Base-by-base conservation (phyloP, 768 basidiomycete species). In the Sporobolomyces roseus region DNA sequence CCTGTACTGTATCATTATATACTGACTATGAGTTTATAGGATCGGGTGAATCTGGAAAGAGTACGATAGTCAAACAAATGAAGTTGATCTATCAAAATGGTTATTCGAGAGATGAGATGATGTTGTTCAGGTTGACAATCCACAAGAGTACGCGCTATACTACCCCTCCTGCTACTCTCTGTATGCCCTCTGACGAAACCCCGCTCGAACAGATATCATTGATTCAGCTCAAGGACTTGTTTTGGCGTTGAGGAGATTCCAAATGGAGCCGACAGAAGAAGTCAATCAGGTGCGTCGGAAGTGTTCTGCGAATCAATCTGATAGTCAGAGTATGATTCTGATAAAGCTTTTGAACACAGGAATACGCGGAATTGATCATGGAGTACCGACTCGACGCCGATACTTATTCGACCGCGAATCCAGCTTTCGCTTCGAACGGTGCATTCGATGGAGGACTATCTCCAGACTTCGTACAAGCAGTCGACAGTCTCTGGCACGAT, bases 41-140 rank as follows among this genome's bases (percentile, higher is more conserved):
- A 63, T 93, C 92, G 19, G 91, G 93, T 75, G 92, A 94, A 81
- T 90, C 89, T 1, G 94, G 93, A 9, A 97, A 97, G 80, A 87
- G 86, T 6, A 98, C 93, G 0, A 91, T 98, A 72, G 92, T 96
- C 41, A 97, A 98, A 78, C 93, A 98, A 79, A 96, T 98, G 93
- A 96, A 94, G 83, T 93, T 97, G 65, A 93, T 97, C 55, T 90
- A 98, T 78, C 90, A 94, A 78, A 86, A 87, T 69, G 93, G 93
- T 17, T 98, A 92, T 80, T 85, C 87, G 3, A 79, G 80, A 12
- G 84, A 88, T 0, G 92, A 96, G 78, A 85, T 91, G 32, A 82
- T 87, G 67, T 83, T 85, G 4, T 94, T 85, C 81, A 83, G 88
- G 25, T 84, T 86, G 0, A 87, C 87, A 35, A 86, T 98, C 54